Base-by-base conservation (phyloP, 2,329 filamentous ascomycete genomes). In the Penicillium sp. region DNA sequence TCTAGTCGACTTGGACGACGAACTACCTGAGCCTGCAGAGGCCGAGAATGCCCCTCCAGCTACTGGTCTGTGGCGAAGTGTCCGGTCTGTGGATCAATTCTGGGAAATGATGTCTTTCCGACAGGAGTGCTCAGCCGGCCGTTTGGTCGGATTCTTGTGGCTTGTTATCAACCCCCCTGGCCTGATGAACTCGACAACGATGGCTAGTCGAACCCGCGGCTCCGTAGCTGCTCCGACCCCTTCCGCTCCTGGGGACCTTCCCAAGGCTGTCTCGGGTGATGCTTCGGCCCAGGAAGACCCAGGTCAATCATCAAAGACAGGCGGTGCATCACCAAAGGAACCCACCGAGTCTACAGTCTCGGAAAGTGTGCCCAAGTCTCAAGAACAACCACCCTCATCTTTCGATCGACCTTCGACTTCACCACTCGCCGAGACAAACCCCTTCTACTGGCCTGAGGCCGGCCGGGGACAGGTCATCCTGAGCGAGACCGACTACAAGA, bases 101-200 rank as follows among this genome's bases (percentile, higher is more conserved):
- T 99, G 94, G 94, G 94, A 99, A 56, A 89, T 96, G 82, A 97
- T 99, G 93, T 88, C 92, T 0, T 97, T 90, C 67, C 82, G 94
- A 50, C 94, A 97, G 69, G 94, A 99, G 68, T 99, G 94, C 67
- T 96, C 92, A 0, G 90, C 91, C 27, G 95, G 94, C 0, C 82
- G 92, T 15, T 80, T 96, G 66, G 95, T 96, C 0, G 95, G 95
- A 0, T 99, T 99, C 61, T 80, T 97, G 21, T 99, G 95, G 93
- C 76, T 97, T 21, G 87, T 97, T 0, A 88, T 97, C 40, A 81
- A 79, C 59, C 87, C 91, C 27, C 80, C 84, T 0, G 70, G 75
- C 5, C 53, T 73, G 27, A 58, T 69, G 49, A 70, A 73, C 49
- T 65, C 74, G 51, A 62, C 65, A 29, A 64, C 68, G 10, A 67